Conservation (phyloP, 2,329 filamentous ascomycete species). For the Pseudocercospora fuligena region DNA sequence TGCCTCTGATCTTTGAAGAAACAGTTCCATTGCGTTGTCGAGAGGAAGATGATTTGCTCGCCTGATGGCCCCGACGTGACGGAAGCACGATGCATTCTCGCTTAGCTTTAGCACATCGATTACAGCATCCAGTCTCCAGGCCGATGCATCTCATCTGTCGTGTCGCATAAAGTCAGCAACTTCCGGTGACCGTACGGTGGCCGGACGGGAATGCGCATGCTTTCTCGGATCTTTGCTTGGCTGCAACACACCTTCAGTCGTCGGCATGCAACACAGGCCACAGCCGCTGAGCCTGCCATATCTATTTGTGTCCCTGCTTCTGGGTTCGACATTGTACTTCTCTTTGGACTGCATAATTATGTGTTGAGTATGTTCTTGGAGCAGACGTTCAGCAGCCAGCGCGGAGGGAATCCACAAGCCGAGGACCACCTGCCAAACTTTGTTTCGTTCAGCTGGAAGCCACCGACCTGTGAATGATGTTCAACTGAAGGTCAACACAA, state of each 20-base stretch:
- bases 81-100: neutral
- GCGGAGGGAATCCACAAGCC: neutral
- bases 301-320: neutral
- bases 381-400: neutral
- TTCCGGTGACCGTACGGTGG: neutral
- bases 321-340: neutral
- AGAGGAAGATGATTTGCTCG: neutral
- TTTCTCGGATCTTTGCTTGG: neutral
- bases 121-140: neutral
- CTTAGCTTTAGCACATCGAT: slow-evolving; percentile 5
- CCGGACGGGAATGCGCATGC: neutral
- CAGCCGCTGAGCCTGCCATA: slow-evolving; percentile 4
- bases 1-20: neutral
- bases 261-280: slow-evolving; percentile 5
- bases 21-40: neutral
- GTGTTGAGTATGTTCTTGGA: neutral
- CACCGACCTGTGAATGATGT: neutral
- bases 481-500: too few species aligned
- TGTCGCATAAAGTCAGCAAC: neutral
- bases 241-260: slow-evolving; percentile 4
- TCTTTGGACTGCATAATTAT: neutral
- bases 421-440: neutral
- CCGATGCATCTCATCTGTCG: slow-evolving; percentile 9
- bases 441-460: neutral
- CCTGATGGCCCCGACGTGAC: neutral